Percentiles rank a stretch among this genome's conserved stretches.
Conservation (phyloP, 2,329 filamentous ascomycete species). For the Grosmannia clavigera region DNA sequence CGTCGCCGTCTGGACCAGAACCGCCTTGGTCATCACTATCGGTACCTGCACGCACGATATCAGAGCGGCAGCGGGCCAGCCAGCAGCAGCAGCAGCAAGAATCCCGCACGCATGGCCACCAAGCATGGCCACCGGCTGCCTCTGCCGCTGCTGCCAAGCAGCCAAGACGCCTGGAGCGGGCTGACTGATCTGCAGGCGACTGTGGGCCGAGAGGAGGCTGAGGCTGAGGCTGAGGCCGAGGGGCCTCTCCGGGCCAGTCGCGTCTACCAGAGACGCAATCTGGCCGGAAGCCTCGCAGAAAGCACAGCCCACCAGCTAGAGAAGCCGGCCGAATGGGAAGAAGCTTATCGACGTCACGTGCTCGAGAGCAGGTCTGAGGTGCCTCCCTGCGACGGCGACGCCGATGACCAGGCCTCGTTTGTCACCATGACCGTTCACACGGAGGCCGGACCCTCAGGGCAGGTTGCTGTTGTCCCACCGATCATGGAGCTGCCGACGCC, state of each 20-base stretch:
- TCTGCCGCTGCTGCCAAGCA: constrained; percentile 6
- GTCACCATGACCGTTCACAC: constrained; percentile 5
- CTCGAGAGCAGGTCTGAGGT: constrained; percentile 2
- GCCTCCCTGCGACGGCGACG: background rate
- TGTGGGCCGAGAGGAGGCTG: background rate
- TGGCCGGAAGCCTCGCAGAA: background rate
- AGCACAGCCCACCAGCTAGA: background rate
- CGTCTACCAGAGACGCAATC: background rate
- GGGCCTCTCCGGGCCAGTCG: background rate
- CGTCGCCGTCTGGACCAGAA: background rate
- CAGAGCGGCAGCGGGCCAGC: background rate
- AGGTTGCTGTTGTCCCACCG: background rate
- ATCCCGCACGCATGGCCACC: constrained; percentile 9
- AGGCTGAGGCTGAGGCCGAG: background rate
- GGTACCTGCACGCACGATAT: background rate
- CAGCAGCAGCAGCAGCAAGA: background rate
- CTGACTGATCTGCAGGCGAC: background rate
- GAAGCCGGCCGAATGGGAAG: background rate
- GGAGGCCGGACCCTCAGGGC: background rate
- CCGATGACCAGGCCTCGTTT: background rate
- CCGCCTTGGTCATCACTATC: background rate
- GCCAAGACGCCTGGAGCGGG: background rate
- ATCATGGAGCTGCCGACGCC: background rate
- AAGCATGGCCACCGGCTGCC: constrained; percentile 11
- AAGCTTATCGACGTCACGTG: constrained; percentile 5